Conservation (phyloP, 1,284 basidiomycete species). For the Thecaphora frezii region DNA sequence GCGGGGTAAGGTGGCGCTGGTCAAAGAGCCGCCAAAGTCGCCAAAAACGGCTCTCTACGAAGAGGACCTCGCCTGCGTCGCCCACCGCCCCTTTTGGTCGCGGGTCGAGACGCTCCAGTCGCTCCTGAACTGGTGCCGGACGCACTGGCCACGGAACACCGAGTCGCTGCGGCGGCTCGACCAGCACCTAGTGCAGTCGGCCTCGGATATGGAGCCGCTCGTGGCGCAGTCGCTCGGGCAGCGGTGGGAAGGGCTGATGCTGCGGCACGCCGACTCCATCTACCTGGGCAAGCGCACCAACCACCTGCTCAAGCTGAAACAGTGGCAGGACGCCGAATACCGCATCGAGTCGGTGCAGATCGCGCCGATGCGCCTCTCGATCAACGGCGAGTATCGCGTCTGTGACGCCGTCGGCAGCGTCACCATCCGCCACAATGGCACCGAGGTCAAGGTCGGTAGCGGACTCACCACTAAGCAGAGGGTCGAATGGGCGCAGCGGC, state of each 20-base stretch:
- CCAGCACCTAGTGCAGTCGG: slow-evolving; percentile 14
- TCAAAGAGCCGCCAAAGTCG: too few species aligned
- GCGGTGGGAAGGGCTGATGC: slow-evolving; percentile 44
- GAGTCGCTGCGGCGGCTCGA: slow-evolving; percentile 22
- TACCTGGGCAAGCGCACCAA: slow-evolving; percentile 43
- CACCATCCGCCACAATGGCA: slow-evolving; percentile 32
- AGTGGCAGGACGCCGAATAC: slow-evolving; percentile 46
- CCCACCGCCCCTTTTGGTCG: slow-evolving; percentile 16
- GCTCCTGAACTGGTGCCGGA: slow-evolving; percentile 9
- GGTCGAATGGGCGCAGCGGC: slow-evolving; percentile 30
- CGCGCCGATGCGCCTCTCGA: slow-evolving; percentile 34
- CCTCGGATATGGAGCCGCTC: slow-evolving; percentile 12
- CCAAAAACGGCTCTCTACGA: too few species aligned
- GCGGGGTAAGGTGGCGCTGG: slow-evolving; percentile 3
- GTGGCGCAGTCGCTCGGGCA: slow-evolving; percentile 12
- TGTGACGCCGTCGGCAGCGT: slow-evolving; percentile 27
- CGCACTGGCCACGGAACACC: background rate
- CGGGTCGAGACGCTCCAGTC: slow-evolving; percentile 15
- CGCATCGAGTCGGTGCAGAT: slow-evolving; percentile 22
- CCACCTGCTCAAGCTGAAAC: slow-evolving; percentile 38
- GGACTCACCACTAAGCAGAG: slow-evolving; percentile 39
- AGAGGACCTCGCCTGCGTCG: background rate
- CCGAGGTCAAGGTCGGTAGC: slow-evolving; percentile 35
- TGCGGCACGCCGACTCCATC: slow-evolving; percentile 23
- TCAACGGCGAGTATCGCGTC: slow-evolving; percentile 32